Conservation (phyloP, 208 protist genomes). For the Trichomonas gallinae region DNA sequence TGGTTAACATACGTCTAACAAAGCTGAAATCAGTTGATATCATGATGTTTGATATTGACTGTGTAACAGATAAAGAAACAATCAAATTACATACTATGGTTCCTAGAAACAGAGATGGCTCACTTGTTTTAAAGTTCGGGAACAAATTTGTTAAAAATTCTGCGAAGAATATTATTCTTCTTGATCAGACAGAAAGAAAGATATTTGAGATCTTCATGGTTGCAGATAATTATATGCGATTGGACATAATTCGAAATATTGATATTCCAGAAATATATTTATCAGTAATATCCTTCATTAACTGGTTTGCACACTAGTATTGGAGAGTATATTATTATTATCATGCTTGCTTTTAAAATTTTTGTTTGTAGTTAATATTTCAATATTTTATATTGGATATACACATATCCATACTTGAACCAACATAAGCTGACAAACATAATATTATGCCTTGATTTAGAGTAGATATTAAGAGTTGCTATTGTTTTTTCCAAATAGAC, state of each 20-base stretch:
- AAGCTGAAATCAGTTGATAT: background rate
- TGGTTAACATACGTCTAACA: background rate
- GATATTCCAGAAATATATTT: background rate
- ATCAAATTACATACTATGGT: background rate
- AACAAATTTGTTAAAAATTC: background rate
- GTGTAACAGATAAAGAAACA: background rate
- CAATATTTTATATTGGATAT: too few relatives aligned
- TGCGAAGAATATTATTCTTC: background rate
- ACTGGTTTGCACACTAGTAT: background rate
- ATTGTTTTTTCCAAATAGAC: too few relatives aligned
- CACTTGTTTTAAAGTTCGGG: background rate
- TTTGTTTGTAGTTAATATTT: too few relatives aligned
- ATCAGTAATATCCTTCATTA: background rate
- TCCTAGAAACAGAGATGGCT: background rate
- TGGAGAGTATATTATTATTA: too few relatives aligned
- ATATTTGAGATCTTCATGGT: background rate
- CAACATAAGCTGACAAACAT: too few relatives aligned
- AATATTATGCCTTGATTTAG: too few relatives aligned
- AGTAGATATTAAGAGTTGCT: too few relatives aligned
- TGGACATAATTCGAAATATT: background rate
- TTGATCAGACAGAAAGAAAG: background rate
- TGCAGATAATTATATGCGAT: background rate
- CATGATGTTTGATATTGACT: background rate
- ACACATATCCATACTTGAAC: too few relatives aligned
- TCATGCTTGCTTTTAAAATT: too few relatives aligned